Evolutionary conservation across 352 stramenopile species (phyloP), one percentile per base, ranked within the genome.

Genomic region (Globisporangium acanthophoron): DNA sequence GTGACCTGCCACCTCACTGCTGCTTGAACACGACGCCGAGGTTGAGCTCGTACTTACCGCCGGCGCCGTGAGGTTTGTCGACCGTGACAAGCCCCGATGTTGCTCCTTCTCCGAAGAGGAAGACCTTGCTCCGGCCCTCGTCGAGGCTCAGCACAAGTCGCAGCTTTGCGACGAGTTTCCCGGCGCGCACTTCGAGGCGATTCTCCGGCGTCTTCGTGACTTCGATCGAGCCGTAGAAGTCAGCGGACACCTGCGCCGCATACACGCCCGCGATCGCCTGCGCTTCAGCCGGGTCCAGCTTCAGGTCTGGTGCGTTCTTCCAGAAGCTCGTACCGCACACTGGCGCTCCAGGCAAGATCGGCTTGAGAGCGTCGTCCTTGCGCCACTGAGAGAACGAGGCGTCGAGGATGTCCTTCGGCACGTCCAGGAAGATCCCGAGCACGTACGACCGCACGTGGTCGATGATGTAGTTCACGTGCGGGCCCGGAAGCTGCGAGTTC

Each of bases 361-460:
- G 62, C 33, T 70, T 7, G 1, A 78, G 47, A 24, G 74, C 60
- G 45, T 83, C 73, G 3, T 65, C 64, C 0, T 63, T 45, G 20
- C 73, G 67, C 70, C 69, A 80, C 21, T 64, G 58, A 4, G 62
- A 40, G 44, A 76, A 85, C 18, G 67, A 66, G 8, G 66, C 62
- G 49, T 87, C 73, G 33, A 90, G 56, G 35, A 85, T 71, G 12
- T 69, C 47, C 51, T 73, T 84, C 2, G 80, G 76, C 1, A 88
- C 71, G 33, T 87, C 76, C 13, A 90, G 59, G 40, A 90, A 87
- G 29, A 90, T 65, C 0, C 80, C 80, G 48, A 86, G 70, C 11
- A 88, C 59, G 59, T 90, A 88, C 48, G 76, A 80, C 3, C 80
- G 74, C 39, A 83, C 76, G 56, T 86, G 78, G 50, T 90, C 74